Conservation (phyloP, 192 early-diverging fungal genomes). For the Pilobolus umbonatus region DNA sequence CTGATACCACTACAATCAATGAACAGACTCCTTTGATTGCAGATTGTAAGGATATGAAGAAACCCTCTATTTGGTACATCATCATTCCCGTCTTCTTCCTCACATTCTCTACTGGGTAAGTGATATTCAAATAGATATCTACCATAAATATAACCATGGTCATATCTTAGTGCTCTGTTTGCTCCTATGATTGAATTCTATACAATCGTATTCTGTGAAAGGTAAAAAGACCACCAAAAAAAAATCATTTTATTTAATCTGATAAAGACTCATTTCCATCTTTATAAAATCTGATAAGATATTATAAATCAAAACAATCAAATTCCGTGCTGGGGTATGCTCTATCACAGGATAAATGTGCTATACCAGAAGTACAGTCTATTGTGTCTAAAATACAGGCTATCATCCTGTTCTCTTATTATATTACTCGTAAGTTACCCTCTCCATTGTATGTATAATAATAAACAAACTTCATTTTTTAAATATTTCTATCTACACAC, state of each 20-base stretch:
- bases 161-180: not conserved
- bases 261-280: no score
- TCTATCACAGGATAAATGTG: constrained; percentile 27
- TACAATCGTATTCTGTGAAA: constrained; percentile 31
- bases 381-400: constrained; percentile 22
- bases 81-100: constrained; percentile 14
- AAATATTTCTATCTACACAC: not conserved
- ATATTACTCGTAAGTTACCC: constrained; percentile 11
- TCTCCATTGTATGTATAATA: constrained; percentile 5
- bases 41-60: not conserved
- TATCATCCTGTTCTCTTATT: constrained; percentile 19
- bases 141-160: not conserved
- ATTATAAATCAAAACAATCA: constrained; percentile 17
- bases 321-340: not conserved
- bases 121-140: not conserved
- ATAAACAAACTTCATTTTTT: not conserved
- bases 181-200: constrained; percentile 30
- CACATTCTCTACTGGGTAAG: constrained; percentile 12
- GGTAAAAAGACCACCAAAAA: not conserved
- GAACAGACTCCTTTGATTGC: no score
- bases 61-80: constrained; percentile 10
- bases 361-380: constrained; percentile 33
- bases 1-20: no score
- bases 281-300: constrained; percentile 9
- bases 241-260: no score